These are phyloP conservation scores for Hygrocybe punicea DNA, from an alignment of 768 basidiomycete genomes.

Conservation along the genomic window DNA sequence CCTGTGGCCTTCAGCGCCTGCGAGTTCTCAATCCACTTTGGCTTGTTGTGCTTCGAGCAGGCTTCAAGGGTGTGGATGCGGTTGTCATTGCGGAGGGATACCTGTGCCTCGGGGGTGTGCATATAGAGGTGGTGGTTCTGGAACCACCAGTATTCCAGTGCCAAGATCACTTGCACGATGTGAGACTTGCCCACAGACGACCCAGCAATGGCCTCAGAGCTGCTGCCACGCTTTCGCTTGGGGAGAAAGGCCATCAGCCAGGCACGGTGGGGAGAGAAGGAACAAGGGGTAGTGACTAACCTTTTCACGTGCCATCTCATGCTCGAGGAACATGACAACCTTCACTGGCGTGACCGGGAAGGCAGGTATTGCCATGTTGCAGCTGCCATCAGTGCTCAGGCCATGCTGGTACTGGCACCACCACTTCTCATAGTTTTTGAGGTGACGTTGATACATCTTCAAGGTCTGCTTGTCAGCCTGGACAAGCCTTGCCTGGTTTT, in stretches of 20 bases:
- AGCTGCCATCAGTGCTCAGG: not conserved
- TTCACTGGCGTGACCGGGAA: conserved; percentile 20
- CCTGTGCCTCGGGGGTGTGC: not conserved
- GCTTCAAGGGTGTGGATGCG: not conserved
- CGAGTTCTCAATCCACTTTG: not conserved
- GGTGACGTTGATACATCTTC: no score
- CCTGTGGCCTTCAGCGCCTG: not conserved
- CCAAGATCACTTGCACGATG: not conserved
- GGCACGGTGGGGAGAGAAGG: not conserved
- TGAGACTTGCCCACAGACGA: not conserved
- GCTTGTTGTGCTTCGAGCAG: not conserved
- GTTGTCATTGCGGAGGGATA: not conserved
- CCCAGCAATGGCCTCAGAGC: not conserved
- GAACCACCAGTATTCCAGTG: not conserved
- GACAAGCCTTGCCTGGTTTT: no score
- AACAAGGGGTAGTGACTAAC: conserved; percentile 7
- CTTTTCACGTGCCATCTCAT: conserved; percentile 19
- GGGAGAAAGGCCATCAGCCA: not conserved
- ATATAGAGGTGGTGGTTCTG: not conserved
- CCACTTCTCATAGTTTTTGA: not conserved
- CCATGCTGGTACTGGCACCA: not conserved
- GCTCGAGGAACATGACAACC: conserved; percentile 23
- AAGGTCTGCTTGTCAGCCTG: no score
- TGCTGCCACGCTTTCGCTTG: not conserved
- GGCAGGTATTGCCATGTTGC: conserved; percentile 9